These are phyloP conservation scores for Rasamsonia emersonii DNA, from an alignment of 2,329 filamentous ascomycete species.

Conservation along the genomic window DNA sequence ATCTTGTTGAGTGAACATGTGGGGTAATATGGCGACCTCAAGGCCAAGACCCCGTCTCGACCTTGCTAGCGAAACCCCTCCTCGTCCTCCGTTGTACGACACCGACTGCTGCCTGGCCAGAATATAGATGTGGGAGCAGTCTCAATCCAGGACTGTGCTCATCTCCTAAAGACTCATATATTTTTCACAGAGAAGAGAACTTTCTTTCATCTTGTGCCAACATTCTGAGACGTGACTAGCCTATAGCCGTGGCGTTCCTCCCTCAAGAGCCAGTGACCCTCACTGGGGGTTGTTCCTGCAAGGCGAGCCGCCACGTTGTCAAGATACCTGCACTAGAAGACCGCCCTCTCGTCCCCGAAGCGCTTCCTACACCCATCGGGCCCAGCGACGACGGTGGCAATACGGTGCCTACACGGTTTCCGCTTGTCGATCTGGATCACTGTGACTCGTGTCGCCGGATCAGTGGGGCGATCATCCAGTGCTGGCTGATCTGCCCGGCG, in stretches of 20 bases:
- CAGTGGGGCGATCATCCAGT: constrained; percentile 14
- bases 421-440: constrained; percentile 18
- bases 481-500: constrained; percentile 19
- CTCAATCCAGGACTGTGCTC: no score
- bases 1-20: no score
- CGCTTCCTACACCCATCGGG: constrained; percentile 1
- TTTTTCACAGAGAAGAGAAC: not conserved
- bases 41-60: no score
- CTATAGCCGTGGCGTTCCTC: constrained; percentile 9
- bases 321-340: constrained; percentile 12
- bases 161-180: no score
- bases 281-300: constrained; percentile 20
- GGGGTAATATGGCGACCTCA: no score
- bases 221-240: no score
- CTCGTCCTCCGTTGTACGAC: no score
- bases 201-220: not conserved
- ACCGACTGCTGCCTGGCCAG: no score
- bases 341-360: constrained; percentile 1
- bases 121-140: no score
- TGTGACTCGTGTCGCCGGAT: constrained; percentile 17
- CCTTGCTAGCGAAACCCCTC: no score
- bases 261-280: constrained; percentile 12
- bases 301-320: constrained; percentile 19
- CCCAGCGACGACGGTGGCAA: constrained; percentile 7
- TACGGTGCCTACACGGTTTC: constrained; percentile 12